A percentile compares a stretch with the other conserved stretches of the same genome.
These are phyloP conservation scores for Gymnopilus dilepis DNA, from an alignment of 768 basidiomycete species.

Conservation along the genomic window DNA sequence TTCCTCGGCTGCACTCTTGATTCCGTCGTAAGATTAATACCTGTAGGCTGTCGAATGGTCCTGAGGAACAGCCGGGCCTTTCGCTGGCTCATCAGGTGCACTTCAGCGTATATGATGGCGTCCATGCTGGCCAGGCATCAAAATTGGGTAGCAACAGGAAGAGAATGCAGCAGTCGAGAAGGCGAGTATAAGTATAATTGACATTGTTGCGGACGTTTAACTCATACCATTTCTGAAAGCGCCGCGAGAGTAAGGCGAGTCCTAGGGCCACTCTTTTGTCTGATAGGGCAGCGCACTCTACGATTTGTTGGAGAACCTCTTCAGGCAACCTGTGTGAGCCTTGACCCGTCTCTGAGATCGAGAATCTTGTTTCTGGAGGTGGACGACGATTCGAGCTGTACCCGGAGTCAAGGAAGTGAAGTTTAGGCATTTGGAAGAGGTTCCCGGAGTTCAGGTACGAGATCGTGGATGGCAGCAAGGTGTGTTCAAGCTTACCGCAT, in stretches of 20 bases:
- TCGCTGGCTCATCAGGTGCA: constrained; percentile 37
- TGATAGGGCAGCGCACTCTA: constrained; percentile 37
- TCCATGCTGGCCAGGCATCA: constrained; percentile 39
- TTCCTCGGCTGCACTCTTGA: constrained; percentile 39
- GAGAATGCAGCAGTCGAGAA: neutral
- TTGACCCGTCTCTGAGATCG: neutral
- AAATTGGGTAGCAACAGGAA: neutral
- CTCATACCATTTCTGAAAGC: constrained; percentile 39
- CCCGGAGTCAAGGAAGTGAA: neutral
- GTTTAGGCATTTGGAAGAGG: neutral
- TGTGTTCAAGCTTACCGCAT: neutral
- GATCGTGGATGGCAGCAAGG: neutral
- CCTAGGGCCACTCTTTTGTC: constrained; percentile 38
- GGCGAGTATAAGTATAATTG: neutral
- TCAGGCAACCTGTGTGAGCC: constrained; percentile 28
- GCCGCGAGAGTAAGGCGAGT: constrained; percentile 36
- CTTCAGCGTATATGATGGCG: constrained; percentile 39
- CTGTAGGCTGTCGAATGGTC: constrained; percentile 39
- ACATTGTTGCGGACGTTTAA: neutral
- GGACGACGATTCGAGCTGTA: neutral
- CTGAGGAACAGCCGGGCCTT: constrained; percentile 41
- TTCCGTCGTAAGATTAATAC: constrained; percentile 30
- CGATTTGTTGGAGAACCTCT: constrained; percentile 42
- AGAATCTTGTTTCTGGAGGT: neutral
- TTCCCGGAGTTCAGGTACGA: neutral